These are phyloP conservation scores for Colletotrichum sp. DNA, from an alignment of 2,329 filamentous ascomycete species.

Conservation along the genomic window DNA sequence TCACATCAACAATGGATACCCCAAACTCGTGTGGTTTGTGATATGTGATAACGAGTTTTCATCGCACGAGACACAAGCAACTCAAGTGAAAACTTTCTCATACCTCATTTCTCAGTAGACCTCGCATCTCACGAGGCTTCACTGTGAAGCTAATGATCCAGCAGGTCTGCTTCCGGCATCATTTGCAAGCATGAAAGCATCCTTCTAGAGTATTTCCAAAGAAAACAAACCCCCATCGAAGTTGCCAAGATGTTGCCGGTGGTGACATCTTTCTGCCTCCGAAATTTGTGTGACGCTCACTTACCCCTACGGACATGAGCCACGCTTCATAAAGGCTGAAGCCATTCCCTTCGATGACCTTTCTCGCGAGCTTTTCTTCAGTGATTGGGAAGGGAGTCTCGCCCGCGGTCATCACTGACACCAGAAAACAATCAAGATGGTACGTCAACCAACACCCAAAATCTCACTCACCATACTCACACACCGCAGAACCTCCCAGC, in stretches of 20 bases:
- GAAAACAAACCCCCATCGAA: neutral
- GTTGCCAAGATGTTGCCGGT: neutral
- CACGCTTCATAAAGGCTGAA: neutral
- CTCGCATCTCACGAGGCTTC: neutral
- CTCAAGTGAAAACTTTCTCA: neutral
- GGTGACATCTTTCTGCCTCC: neutral
- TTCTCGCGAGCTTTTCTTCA: neutral
- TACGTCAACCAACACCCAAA: neutral
- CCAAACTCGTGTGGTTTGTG: neutral
- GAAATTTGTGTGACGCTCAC: neutral
- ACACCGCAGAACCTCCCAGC: neutral
- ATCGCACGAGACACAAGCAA: neutral
- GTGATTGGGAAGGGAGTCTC: neutral
- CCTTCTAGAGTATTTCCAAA: neutral
- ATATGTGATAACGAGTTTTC: accelerated
- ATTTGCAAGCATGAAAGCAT: neutral
- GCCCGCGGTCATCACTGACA: neutral
- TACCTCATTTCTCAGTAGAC: too few relatives aligned
- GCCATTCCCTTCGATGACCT: neutral
- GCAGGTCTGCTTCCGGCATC: neutral
- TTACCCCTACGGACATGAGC: neutral
- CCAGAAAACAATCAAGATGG: neutral
- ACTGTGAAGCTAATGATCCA: neutral
- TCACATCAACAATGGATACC: accelerated
- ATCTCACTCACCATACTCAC: neutral